Evolutionary conservation across 164 flowering plant genomes (phyloP), one percentile per base, ranked within the genome.

Genomic region (Houttuynia cordata): DNA sequence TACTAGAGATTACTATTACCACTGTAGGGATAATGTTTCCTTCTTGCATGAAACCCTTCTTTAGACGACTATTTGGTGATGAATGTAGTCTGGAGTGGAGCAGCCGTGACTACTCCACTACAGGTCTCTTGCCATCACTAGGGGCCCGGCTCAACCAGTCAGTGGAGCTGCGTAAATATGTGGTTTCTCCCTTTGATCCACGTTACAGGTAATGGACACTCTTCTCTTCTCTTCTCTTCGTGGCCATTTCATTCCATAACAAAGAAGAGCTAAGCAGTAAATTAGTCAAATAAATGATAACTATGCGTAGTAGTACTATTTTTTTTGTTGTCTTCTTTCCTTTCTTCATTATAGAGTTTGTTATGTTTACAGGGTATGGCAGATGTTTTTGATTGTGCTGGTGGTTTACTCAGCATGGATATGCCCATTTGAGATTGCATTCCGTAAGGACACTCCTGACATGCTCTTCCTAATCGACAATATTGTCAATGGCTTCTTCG

Each of bases 321-420:
- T n/a, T n/a, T n/a, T n/a, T n/a, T n/a, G n/a, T n/a, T n/a, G n/a
- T n/a, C n/a, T n/a, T n/a, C n/a, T n/a, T n/a, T n/a, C n/a, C n/a
- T n/a, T n/a, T n/a, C n/a, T n/a, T n/a, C n/a, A n/a, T n/a, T n/a
- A n/a, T n/a, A n/a, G n/a, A n/a, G n/a, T n/a, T n/a, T n/a, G n/a
- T n/a, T n/a, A n/a, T n/a, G n/a, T 42, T 42, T 10, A 59, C 95
- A 93, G 99, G 85, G 88, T 79, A 34, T 94, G 99, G 99, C 85
- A 91, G 84, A 85, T 81, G 82, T 74, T 86, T 63, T 80, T 94
- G 72, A 77, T 85, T 56, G 42, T 81, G 62, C 76, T 91, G 23
- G 97, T 91, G 24, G 66, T 94, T 50, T 94, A 94, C 75, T 88
- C 96, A 0, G 95, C 99, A n/a, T 93, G 96, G 99, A 80, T 87